A percentile compares a stretch with the other conserved stretches of the same genome.
phyloP scores from a whole-genome alignment of 1,139 yeast species.

The Diutina pseudorugosa region DNA sequence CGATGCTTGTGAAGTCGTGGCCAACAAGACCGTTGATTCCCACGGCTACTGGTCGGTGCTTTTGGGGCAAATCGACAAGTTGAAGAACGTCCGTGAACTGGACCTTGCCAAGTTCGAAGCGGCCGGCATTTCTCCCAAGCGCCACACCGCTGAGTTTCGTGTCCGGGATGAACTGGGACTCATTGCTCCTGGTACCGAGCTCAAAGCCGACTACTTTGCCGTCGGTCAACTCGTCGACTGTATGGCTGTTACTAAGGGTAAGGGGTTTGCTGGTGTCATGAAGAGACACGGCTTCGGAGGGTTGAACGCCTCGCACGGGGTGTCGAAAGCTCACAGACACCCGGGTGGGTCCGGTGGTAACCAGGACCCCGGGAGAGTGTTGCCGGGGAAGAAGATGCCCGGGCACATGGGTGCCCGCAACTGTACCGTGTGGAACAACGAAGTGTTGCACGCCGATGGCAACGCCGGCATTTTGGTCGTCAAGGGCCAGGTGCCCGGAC shows the following conservation, averaged over 20 bases:
- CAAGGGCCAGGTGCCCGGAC: conserved; percentile 89
- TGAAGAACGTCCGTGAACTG: conserved; percentile 45
- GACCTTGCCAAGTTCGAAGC: conserved; percentile 65
- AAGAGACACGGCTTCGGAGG: conserved; percentile 91
- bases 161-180: conserved; percentile 55
- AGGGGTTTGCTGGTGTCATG: conserved; percentile 98
- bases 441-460: conserved; percentile 69
- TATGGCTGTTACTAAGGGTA: conserved; percentile 75
- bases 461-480: conserved; percentile 72
- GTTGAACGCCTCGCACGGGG: conserved; percentile 92
- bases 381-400: conserved; percentile 97
- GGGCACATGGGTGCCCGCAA: conserved; percentile 85
- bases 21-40: conserved; percentile 50
- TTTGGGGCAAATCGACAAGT: conserved; percentile 72
- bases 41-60: conserved; percentile 83
- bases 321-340: conserved; percentile 83
- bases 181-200: conserved; percentile 64
- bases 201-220: conserved; percentile 74
- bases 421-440: conserved; percentile 65
- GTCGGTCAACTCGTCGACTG: conserved; percentile 79
- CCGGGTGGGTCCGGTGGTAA: conserved; percentile 97
- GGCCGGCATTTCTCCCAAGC: conserved; percentile 81
- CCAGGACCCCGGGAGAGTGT: conserved; percentile 89
- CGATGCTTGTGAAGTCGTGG: conserved; percentile 77
- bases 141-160: conserved; percentile 63